Evolutionary conservation across 371 early-diverging fungal genomes (phyloP).

Genomic region (Mucor irregularis): DNA sequence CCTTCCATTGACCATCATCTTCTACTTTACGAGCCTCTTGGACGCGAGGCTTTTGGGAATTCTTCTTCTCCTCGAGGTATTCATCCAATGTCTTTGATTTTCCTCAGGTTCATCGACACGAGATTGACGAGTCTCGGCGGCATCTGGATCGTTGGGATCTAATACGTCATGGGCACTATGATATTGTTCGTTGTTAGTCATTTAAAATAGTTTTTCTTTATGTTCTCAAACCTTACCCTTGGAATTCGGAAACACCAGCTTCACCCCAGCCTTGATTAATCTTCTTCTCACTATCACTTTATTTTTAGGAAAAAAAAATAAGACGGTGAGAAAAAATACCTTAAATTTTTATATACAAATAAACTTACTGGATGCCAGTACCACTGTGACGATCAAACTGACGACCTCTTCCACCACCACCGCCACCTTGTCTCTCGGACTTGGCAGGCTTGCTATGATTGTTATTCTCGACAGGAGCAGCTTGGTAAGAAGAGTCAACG

Average conservation of each 20-base stretch:
- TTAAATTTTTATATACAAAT: background rate
- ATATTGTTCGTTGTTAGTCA: conserved; percentile 11
- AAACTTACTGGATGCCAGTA: conserved; percentile 58
- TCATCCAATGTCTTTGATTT: conserved; percentile 77
- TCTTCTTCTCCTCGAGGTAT: conserved; percentile 59
- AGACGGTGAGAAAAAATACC: background rate
- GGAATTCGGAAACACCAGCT: conserved; percentile 32
- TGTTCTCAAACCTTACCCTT: conserved; percentile 31
- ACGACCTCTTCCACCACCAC: conserved; percentile 26
- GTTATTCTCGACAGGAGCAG: background rate
- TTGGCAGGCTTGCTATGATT: background rate
- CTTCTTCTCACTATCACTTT: conserved; percentile 83
- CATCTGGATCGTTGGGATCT: conserved; percentile 41
- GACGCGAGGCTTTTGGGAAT: conserved; percentile 19
- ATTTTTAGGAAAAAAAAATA: background rate
- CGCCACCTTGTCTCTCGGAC: conserved; percentile 23
- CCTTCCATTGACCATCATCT: conserved; percentile 78
- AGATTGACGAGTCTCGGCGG: conserved; percentile 33
- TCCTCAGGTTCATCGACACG: conserved; percentile 63
- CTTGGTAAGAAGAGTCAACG: conserved; percentile 2
- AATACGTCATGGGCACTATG: conserved; percentile 37
- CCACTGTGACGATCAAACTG: conserved; percentile 80
- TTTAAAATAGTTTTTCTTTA: background rate
- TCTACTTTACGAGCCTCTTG: conserved; percentile 65
- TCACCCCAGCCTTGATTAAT: conserved; percentile 79